Base-by-base conservation (phyloP, 2,329 filamentous ascomycete genomes). In the Alternaria metachromatica region DNA sequence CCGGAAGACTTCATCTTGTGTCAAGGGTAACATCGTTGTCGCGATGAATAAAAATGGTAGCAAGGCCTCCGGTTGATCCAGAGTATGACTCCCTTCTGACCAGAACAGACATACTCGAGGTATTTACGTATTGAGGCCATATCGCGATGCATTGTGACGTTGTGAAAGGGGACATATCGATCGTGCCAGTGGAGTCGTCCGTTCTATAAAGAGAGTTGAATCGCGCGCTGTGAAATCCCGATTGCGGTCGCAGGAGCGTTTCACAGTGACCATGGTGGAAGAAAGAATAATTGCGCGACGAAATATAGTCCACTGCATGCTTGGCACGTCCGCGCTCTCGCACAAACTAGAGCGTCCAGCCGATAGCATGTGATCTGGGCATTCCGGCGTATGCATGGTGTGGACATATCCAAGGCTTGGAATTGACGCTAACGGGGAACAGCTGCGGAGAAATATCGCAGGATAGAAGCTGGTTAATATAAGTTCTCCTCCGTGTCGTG, bases 391-490 rank as follows among this genome's bases (percentile, higher is more conserved):
- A 3, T 37, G 49, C 28, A 20, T 44, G 23, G 6, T 37, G 8
- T 37, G 12, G 30, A n/a, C 5, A 4, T 58, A 2, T 21, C 18
- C 15, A 10, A 20, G 20, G 23, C 18, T 25, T 30, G 13, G 20
- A 23, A 23, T 26, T 55, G 21, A 49, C 45, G 30, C 30, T 23
- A 53, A 33, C 30, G 37, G 10, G 12, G 18, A 18, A 26, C 11
- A 45, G 4, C 21, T 60, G 50, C 58, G 58, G 58, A 61, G 58
- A 41, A 45, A 50, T 44, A 13, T 13, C 41, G 13, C 20, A 25
- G 9, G 25, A 55, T 81, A 72, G n/a, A 85, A 84, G 87, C 88
- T 70, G 74, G 76, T 72, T 88, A 86, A 65, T 62, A 15, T 62
- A 23, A 8, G 37, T 43, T 45, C 21, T 26, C 25, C 26, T 58